These are phyloP conservation scores for Backusella mclennaniae DNA, from an alignment of 192 early-diverging fungal genomes.

Conservation along the genomic window DNA sequence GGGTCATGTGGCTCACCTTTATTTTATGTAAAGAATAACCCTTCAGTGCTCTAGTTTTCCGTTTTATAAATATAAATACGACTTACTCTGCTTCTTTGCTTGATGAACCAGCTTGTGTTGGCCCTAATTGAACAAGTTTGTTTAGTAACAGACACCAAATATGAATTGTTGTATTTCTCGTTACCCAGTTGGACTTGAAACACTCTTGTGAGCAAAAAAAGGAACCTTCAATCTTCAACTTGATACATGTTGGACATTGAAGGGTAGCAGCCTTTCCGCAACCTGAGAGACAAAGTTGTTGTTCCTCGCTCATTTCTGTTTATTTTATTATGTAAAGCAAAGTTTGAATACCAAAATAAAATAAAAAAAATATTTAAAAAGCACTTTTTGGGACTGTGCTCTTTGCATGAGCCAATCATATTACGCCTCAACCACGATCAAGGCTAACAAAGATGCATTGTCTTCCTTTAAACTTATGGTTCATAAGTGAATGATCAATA, in stretches of 20 bases:
- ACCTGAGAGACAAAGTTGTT: conserved; percentile 44
- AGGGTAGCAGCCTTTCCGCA: conserved; percentile 68
- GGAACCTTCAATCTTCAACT: conserved; percentile 60
- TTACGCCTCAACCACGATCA: too few species aligned
- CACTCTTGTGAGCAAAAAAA: conserved; percentile 82
- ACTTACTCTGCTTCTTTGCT: conserved; percentile 8
- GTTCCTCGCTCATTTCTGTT: not conserved
- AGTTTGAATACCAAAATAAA: not conserved
- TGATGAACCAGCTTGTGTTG: conserved; percentile 8
- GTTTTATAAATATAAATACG: too few species aligned
- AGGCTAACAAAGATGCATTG: too few species aligned
- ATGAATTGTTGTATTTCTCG: not conserved
- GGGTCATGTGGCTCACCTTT: conserved; percentile 49
- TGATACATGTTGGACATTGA: conserved; percentile 83
- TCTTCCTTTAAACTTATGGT: too few species aligned
- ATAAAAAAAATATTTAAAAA: not conserved
- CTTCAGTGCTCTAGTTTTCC: too few species aligned
- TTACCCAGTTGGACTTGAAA: conserved; percentile 72
- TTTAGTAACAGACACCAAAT: not conserved
- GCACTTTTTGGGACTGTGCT: too few species aligned
- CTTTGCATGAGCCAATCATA: too few species aligned
- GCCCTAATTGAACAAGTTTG: not conserved
- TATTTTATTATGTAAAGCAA: not conserved
- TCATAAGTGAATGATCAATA: too few species aligned
- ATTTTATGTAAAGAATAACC: too few species aligned